Evolutionary conservation across 2,329 filamentous ascomycete genomes (phyloP), one percentile per base, ranked within the genome.

Genomic region (Phialocephala sp.): DNA sequence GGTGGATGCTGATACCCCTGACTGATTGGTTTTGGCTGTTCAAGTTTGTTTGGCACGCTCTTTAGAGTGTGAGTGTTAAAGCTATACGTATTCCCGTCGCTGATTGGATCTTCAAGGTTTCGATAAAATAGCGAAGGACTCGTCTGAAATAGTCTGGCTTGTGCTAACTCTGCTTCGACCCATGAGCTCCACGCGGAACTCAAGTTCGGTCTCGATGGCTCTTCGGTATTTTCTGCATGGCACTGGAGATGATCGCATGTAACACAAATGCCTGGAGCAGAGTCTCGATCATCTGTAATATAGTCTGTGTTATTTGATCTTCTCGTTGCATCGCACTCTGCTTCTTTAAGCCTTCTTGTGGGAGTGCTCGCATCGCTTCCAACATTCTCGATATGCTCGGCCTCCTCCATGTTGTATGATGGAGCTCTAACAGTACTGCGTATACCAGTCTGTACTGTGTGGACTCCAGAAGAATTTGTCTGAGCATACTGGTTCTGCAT

Each of bases 111-210:
- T 43, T 24, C 45, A 24, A 20, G n/a, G n/a, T 50, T 1, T 50
- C n/a, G 41, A 15, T 18, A n/a, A n/a, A 4, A n/a, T 18, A 43
- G 41, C 45, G 15, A 50, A 27, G 22, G 20, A 24, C 15, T 18
- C 24, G 50, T 18, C 24, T 54, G 50, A 35, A 15, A 54, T 18
- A 54, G 11, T 35, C 22, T 18, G 18, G 24, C 6, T 27, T 54
- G 50, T 54, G 11, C 50, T 22, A 54, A 15, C 8, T 54, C 50
- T 54, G 50, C 22, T n/a, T 54, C 50, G 50, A 54, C 50, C 24
- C 27, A 54, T 54, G 22, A 27, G 6, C 27, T 54, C 50, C 50
- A 54, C 11, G 1, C 11, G 15, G 50, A 11, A 54, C 4, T 32
- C 14, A 12, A 35, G 15, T n/a, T 22, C 12, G 24, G 50, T 18